Percentiles rank a stretch among this genome's conserved stretches.
Evolutionary conservation across 257 asterid species (phyloP).

Genomic region (Solanum corneliomulleri): DNA sequence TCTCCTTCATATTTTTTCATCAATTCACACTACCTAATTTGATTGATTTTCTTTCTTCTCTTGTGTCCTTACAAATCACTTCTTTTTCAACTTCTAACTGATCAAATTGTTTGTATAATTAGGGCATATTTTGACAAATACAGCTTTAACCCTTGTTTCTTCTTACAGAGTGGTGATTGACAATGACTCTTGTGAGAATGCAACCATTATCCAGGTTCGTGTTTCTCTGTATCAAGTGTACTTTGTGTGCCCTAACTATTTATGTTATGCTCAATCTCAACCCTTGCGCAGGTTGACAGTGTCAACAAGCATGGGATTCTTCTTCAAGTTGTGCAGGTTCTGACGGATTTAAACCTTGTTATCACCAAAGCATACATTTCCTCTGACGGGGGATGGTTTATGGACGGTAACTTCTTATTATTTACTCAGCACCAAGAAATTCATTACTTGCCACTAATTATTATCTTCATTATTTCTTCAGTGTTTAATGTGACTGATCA

Average conservation of each 20-base stretch:
- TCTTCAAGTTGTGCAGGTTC: slow-evolving; percentile 69
- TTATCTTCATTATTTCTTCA: slow-evolving; percentile 8
- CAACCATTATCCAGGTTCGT: slow-evolving; percentile 57
- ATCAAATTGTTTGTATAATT: neutral
- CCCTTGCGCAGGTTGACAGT: slow-evolving; percentile 47
- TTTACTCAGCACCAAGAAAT: neutral
- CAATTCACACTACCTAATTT: neutral
- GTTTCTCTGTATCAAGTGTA: neutral
- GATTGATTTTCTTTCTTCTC: neutral
- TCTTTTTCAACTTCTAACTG: neutral
- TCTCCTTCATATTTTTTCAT: neutral
- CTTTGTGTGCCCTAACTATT: neutral
- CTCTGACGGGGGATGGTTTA: slow-evolving; percentile 83
- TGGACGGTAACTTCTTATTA: slow-evolving; percentile 47
- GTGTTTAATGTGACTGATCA: slow-evolving; percentile 60
- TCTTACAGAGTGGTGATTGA: slow-evolving; percentile 65
- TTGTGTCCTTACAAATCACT: neutral
- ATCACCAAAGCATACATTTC: slow-evolving; percentile 73
- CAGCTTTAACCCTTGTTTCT: neutral
- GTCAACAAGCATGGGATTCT: slow-evolving; percentile 69
- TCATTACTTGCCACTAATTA: neutral
- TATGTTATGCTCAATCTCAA: neutral
- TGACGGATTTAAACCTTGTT: slow-evolving; percentile 66
- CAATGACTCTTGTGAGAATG: slow-evolving; percentile 51
- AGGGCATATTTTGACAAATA: neutral